Conservation (phyloP, 495 filamentous ascomycete genomes). For the Aspergillus diversus region DNA sequence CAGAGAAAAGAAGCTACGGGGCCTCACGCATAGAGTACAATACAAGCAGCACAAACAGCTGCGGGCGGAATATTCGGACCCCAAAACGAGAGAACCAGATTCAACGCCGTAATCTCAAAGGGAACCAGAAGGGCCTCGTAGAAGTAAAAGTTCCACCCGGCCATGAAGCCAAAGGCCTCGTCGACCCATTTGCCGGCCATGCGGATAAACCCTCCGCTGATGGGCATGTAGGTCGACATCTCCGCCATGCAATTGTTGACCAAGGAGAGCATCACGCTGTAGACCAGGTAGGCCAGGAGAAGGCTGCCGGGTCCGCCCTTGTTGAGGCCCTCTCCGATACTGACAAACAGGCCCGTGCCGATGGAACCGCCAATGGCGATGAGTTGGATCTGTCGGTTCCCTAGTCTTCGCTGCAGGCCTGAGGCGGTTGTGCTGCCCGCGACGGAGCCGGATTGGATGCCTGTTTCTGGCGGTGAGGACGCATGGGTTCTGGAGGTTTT, state of each 20-base stretch:
- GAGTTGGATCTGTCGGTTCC: constrained; percentile 31
- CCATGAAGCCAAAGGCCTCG: constrained; percentile 55
- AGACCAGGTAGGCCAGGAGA: constrained; percentile 43
- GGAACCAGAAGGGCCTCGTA: constrained; percentile 67
- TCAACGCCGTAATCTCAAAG: constrained; percentile 73
- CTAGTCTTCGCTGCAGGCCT: constrained; percentile 23
- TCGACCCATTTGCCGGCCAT: constrained; percentile 54
- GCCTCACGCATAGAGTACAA: constrained; percentile 43
- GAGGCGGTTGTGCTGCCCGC: not conserved
- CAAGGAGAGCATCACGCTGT: constrained; percentile 35
- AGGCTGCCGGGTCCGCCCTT: constrained; percentile 56
- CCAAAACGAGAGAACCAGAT: constrained; percentile 72
- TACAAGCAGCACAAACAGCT: constrained; percentile 58
- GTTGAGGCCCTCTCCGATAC: constrained; percentile 31
- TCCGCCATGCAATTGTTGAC: constrained; percentile 46
- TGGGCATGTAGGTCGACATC: constrained; percentile 55
- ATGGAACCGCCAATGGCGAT: constrained; percentile 39
- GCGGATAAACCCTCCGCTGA: constrained; percentile 56
- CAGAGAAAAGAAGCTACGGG: constrained; percentile 8
- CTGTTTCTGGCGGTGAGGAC: not conserved
- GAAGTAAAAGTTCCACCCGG: constrained; percentile 66
- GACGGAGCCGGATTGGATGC: not conserved
- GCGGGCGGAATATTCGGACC: constrained; percentile 62
- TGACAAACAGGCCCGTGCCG: constrained; percentile 35
- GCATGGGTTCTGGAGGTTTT: not conserved